These are phyloP conservation scores for Zasmidium citrigriseum DNA, from an alignment of 2,329 filamentous ascomycete genomes.

Conservation along the genomic window DNA sequence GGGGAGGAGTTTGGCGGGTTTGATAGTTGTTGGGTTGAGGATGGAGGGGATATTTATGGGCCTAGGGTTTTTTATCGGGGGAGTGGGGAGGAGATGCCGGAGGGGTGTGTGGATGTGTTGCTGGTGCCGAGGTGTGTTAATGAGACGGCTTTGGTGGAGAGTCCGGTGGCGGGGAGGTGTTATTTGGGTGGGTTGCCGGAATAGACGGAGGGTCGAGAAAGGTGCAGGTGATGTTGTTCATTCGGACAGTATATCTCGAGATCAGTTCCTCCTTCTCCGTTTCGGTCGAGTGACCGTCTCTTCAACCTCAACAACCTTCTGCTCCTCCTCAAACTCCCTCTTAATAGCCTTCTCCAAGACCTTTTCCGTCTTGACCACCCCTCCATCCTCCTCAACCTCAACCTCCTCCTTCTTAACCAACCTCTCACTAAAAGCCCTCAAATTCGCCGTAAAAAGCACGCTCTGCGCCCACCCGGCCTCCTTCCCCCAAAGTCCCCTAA, in stretches of 20 bases:
- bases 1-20: conserved; percentile 10
- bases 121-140: conserved; percentile 12
- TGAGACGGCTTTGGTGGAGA: background rate
- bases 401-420: conserved; percentile 53
- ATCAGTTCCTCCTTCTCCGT: conserved; percentile 32
- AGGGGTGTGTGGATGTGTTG: conserved; percentile 13
- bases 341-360: conserved; percentile 37
- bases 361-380: conserved; percentile 40
- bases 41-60: conserved; percentile 11
- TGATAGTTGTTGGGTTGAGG: conserved; percentile 9
- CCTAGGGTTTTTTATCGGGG: conserved; percentile 10
- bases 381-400: conserved; percentile 43
- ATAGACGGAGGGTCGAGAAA: background rate
- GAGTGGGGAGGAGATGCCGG: conserved; percentile 2
- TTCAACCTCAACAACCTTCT: conserved; percentile 44
- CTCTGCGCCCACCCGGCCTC: conserved; percentile 98
- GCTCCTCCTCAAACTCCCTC: conserved; percentile 33
- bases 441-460: conserved; percentile 90
- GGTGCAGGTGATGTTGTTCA: background rate
- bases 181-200: conserved; percentile 1
- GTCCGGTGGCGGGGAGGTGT: background rate
- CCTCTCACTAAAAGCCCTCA: conserved; percentile 78
- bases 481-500: conserved; percentile 83
- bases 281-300: conserved; percentile 41
- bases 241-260: background rate